Base-by-base conservation (phyloP, 1,284 basidiomycete genomes). In the Pterula multifida region DNA sequence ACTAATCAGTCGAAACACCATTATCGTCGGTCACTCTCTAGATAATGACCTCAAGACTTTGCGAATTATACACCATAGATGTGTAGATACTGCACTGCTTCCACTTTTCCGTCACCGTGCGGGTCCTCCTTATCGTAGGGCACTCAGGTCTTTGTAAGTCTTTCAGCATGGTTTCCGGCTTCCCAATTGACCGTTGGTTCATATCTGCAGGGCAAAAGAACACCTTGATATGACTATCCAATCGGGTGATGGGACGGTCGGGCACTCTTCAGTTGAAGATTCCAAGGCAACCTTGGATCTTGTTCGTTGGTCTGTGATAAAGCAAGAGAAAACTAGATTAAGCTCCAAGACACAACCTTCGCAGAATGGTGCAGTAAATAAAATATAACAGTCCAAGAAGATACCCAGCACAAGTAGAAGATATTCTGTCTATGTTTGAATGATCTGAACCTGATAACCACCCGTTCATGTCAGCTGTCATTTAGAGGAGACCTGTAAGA, bases 21-120 rank as follows among this genome's bases (percentile, higher is more conserved):
- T 93, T 54, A 68, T 94, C 25, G 81, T 92, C 52, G 91, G 91
- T 0, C 85, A 90, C 66, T 80, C 78, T 0, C 70, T 96, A 12
- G 93, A 96, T 54, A 96, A 96, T 61, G 93, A 96, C 62, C 68
- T 96, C 54, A 85, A 84, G 61, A 85, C 92, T 3, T 67, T 96
- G 55, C 74, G 92, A 15, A 81, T 96, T 58, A 68, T 96, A 1
- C 93, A 96, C 61, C 69, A 76, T 50, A 76, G 71, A 53, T 83
- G 90, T 52, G 75, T 96, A 17, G 92, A 96, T 59, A 95, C 92
- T 0, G 85, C 80, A 0, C 69, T 85, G 12, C 68, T 96, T 42
- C 6, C 39, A 9, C n/a, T 17, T 17, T 93, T 92, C 59, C 89
- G 87, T 13, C 92, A 95, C 62, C 69, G 73, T 2, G 75, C 78